Base-by-base conservation (phyloP, 805 yeast genomes). In the Starmerella bombi region DNA sequence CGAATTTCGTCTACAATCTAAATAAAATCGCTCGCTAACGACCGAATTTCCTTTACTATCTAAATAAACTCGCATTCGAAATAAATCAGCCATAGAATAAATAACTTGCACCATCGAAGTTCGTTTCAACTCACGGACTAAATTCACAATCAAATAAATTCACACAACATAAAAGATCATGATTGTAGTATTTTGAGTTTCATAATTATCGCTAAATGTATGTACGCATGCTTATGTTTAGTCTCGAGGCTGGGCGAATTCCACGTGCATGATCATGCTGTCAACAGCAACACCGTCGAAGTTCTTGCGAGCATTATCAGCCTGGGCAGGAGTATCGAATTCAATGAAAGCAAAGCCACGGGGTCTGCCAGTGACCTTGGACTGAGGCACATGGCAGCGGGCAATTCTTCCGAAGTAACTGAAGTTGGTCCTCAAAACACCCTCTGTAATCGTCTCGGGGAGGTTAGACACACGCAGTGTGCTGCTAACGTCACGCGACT, bases 341-440 rank as follows among this genome's bases (percentile, higher is more conserved):
- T 88, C 78, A 50, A 86, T 93, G 62, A 83, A 91, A 5, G 97
- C 97, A 62, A 88, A 76, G 58, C 99, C 99, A 66, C 84, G 80
- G 34, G 94, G 81, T 62, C 78, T 79, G 50, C 94, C 91, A 21
- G 97, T 91, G 55, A 81, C 94, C 66, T 84, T 80, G 66, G 85
- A 82, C 67, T 82, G 80, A 45, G 85, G 85, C 44, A 91, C 70
- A 49, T 80, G 79, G 51, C 80, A 81, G 65, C 94, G 80, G 55
- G 72, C 74, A 44, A 73, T 66, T 66, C 74, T 54, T 75, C 93
- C 67, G 68, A 78, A 60, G 66, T 72, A 48, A 69, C 73, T 55
- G 78, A 91, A 73, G 58, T 78, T 78, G 53, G 65, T 66, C 57
- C 86, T 74, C 54, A 91, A 65, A 64, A 76, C 77, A 49, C 74